phyloP scores from a whole-genome alignment of 83 land plant genomes.

The Picea abies region DNA sequence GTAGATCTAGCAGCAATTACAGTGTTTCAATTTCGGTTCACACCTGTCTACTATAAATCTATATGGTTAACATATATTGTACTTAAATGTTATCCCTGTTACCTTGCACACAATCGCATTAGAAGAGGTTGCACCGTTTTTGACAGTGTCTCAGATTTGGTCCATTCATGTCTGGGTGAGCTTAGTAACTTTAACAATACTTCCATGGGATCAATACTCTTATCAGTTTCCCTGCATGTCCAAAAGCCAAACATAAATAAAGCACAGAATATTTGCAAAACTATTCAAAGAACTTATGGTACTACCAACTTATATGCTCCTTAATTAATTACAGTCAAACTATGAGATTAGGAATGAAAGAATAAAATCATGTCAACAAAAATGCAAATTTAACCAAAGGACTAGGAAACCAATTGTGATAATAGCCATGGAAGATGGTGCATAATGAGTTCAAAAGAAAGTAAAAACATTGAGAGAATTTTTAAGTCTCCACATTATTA shows the following conservation, averaged over 20 bases:
- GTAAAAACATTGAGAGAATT: not conserved
- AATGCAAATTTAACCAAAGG: not conserved
- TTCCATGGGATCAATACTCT: constrained; percentile 44
- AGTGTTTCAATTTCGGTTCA: not conserved
- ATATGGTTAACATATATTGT: not conserved
- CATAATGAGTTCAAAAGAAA: not conserved
- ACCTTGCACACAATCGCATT: constrained; percentile 87
- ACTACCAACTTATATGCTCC: not conserved
- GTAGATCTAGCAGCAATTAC: not conserved
- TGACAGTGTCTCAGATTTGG: constrained; percentile 38
- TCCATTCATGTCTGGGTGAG: constrained; percentile 57
- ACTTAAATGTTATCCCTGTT: not conserved
- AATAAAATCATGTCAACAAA: not conserved
- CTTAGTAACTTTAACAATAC: constrained; percentile 50
- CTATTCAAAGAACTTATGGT: not conserved
- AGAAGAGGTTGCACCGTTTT: constrained; percentile 49
- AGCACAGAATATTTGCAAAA: not conserved
- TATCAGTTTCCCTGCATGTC: constrained; percentile 39
- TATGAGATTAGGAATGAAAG: not conserved
- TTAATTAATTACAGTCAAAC: not conserved
- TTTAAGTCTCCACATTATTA: not conserved
- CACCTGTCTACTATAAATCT: not conserved
- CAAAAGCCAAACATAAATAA: not conserved
- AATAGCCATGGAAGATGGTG: not conserved
- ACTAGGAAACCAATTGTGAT: not conserved